Evolutionary conservation across 306 rosid species (phyloP), one percentile per base, ranked within the genome.

Genomic region (Boehmeria nivea): DNA sequence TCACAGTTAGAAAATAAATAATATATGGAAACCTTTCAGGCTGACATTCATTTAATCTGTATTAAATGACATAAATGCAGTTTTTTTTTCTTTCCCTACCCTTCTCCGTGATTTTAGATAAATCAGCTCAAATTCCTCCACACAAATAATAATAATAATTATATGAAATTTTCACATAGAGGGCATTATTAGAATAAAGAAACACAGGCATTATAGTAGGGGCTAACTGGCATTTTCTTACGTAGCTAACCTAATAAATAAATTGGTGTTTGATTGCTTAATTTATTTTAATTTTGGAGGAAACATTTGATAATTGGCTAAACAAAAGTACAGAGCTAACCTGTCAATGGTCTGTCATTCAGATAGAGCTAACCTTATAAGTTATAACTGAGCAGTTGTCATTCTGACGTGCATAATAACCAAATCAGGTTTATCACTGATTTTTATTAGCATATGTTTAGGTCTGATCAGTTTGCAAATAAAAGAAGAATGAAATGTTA

Each of bases 11-110:
- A 65, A 48, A 70, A 48, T 12, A 68, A 61, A 63, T n/a, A n/a
- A n/a, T n/a, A n/a, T n/a, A n/a, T 16, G n/a, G 23, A 40, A 40
- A 40, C 16, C 7, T 48, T 31, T 31, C 36, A 31, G 36, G 5
- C 36, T 75, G 75, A 51, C 63, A 31, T 71, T 78, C 70, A 67
- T 74, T 76, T 69, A 74, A 60, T 73, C 64, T 78, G 67, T 63
- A 69, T 55, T 67, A 66, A 73, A 58, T 64, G 68, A 64, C 68
- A 63, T 52, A 59, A 63, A 56, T 53, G 47, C 67, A 55, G 42
- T 16, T 62, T 68, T 49, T 59, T 34, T 51, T 23, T 31, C 39
- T 15, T 33, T 54, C 62, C 25, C 8, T 13, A 12, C 2, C 0
- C 16, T 14, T 51, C 21, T 23, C 21, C 11, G 19, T 9, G n/a